A percentile compares a stretch with the other conserved stretches of the same genome.
These are phyloP conservation scores for Cladosporium cucumerinum DNA, from an alignment of 2,329 filamentous ascomycete species.

Conservation along the genomic window DNA sequence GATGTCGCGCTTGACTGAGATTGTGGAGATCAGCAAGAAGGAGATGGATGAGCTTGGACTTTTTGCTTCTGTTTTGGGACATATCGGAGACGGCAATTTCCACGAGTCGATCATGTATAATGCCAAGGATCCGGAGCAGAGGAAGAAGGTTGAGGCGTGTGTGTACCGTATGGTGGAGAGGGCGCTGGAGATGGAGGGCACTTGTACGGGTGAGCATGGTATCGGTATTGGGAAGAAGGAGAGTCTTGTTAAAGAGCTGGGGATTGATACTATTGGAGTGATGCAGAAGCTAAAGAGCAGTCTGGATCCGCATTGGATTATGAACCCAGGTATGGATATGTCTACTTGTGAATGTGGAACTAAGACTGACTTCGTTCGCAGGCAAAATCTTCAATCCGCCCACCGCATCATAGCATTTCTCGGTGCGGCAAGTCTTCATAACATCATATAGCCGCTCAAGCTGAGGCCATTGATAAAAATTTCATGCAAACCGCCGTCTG, in stretches of 20 bases:
- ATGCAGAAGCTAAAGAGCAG: slow-evolving; percentile 83
- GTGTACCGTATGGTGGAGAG: slow-evolving; percentile 87
- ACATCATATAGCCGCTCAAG: too few relatives aligned
- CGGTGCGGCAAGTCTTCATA: not conserved
- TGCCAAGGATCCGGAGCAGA: slow-evolving; percentile 64
- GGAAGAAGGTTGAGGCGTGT: slow-evolving; percentile 71
- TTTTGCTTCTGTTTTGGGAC: slow-evolving; percentile 83
- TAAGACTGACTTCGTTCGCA: not conserved
- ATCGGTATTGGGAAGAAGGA: slow-evolving; percentile 84
- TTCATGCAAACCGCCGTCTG: too few relatives aligned
- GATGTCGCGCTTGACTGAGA: slow-evolving; percentile 59
- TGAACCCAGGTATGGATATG: slow-evolving; percentile 78
- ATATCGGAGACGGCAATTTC: slow-evolving; percentile 93
- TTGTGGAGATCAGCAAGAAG: slow-evolving; percentile 78
- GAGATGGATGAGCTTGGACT: slow-evolving; percentile 82
- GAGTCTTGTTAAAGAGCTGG: slow-evolving; percentile 73
- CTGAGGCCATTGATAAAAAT: too few relatives aligned
- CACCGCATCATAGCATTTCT: not conserved
- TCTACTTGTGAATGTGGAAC: not conserved
- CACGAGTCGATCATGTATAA: slow-evolving; percentile 91
- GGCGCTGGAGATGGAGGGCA: slow-evolving; percentile 92
- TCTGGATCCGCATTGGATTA: slow-evolving; percentile 79
- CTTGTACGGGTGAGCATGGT: slow-evolving; percentile 84
- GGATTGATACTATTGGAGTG: slow-evolving; percentile 72
- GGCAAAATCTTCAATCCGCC: slow-evolving; percentile 11